These are phyloP conservation scores for Isabelozyma rhagii DNA, from an alignment of 805 yeast genomes.

Conservation along the genomic window DNA sequence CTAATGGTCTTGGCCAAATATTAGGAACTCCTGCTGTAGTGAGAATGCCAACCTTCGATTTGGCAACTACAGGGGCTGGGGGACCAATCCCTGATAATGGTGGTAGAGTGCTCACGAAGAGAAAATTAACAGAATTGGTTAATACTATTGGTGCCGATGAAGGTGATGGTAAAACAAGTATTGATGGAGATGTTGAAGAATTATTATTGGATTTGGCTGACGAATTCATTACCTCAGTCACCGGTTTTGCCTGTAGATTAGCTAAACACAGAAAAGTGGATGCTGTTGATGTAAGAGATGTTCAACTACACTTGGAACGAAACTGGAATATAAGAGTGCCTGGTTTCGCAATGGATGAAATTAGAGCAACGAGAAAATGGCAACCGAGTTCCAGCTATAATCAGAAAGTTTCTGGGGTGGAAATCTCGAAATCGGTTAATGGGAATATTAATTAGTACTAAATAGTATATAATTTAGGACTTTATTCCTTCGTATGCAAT, in stretches of 20 bases:
- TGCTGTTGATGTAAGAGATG: constrained; percentile 79
- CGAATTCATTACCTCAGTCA: constrained; percentile 88
- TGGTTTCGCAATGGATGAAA: constrained; percentile 89
- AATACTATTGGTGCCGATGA: constrained; percentile 78
- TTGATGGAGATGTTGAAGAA: constrained; percentile 96
- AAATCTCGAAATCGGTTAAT: constrained; percentile 59
- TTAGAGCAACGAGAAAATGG: constrained; percentile 72
- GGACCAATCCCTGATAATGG: constrained; percentile 50
- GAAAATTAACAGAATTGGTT: constrained; percentile 86
- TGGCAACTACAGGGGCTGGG: constrained; percentile 34
- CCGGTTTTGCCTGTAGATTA: constrained; percentile 88
- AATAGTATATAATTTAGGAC: not conserved
- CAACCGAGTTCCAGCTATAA: constrained; percentile 60
- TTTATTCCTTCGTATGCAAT: not conserved
- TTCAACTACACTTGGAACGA: constrained; percentile 86
- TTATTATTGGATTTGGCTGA: constrained; percentile 88
- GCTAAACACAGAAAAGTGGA: constrained; percentile 94
- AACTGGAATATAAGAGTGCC: constrained; percentile 96
- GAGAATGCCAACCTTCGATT: constrained; percentile 77
- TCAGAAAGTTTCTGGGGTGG: constrained; percentile 68
- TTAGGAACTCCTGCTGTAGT: constrained; percentile 72
- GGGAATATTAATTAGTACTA: constrained; percentile 33
- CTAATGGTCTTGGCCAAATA: constrained; percentile 60
- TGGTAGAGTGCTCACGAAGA: constrained; percentile 79
- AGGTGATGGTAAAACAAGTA: constrained; percentile 85